Conservation (phyloP, 257 asterid genomes). For the Ballota nigra region DNA sequence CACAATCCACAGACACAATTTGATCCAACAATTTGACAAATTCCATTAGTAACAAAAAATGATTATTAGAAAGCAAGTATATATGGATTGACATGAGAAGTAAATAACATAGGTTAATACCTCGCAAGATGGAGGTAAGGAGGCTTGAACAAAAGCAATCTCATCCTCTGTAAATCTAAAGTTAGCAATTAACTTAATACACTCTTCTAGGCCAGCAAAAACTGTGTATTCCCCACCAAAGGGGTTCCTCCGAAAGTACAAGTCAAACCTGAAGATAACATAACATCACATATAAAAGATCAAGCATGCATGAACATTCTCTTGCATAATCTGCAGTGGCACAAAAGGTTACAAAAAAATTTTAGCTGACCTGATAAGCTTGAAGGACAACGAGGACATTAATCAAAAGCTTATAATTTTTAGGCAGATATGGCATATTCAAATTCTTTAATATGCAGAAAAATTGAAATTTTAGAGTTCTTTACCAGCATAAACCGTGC, state of each 20-base stretch:
- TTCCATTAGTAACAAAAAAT: background rate
- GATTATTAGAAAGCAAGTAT: slow-evolving; percentile 4
- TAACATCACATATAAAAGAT: slow-evolving; percentile 3
- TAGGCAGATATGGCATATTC: background rate
- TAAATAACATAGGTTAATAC: slow-evolving; percentile 31
- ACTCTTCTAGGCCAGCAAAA: slow-evolving; percentile 95
- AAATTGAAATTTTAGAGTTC: background rate
- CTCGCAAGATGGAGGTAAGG: slow-evolving; percentile 84
- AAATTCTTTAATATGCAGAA: slow-evolving; percentile 3
- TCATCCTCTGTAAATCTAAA: slow-evolving; percentile 77
- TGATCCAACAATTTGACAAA: background rate
- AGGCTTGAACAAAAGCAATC: slow-evolving; percentile 59
- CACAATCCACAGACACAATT: background rate
- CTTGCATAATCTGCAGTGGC: background rate
- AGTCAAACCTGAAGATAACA: slow-evolving; percentile 64
- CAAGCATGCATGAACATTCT: slow-evolving; percentile 9
- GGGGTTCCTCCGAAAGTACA: slow-evolving; percentile 77
- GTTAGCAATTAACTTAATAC: slow-evolving; percentile 83
- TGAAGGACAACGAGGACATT: background rate
- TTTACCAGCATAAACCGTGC: background rate
- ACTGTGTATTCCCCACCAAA: slow-evolving; percentile 95
- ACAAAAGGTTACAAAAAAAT: background rate
- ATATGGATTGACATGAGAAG: background rate
- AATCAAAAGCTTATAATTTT: background rate
- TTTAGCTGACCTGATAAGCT: background rate